A percentile compares a stretch with the other conserved stretches of the same genome.
Evolutionary conservation across 2,329 filamentous ascomycete species (phyloP).

Genomic region (Penicillium sp.): DNA sequence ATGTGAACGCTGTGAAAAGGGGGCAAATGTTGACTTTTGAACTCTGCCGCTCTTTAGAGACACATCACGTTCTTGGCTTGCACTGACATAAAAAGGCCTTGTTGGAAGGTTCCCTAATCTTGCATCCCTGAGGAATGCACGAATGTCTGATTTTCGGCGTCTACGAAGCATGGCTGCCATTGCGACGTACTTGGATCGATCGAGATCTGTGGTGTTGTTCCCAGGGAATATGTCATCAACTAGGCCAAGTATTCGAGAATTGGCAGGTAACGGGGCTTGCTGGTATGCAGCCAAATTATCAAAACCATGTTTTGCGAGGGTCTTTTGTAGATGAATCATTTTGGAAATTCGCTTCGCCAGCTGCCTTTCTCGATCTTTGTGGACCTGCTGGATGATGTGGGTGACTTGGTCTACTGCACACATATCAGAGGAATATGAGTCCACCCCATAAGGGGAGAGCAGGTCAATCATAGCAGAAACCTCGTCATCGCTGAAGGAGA

Average conservation of each 20-base stretch:
- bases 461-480: conserved; percentile 19
- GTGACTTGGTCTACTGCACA: conserved; percentile 21
- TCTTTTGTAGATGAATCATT: conserved; percentile 14
- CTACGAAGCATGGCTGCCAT: conserved; percentile 16
- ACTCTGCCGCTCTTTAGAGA: not conserved
- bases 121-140: conserved; percentile 21
- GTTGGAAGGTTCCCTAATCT: conserved; percentile 18
- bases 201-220: not conserved
- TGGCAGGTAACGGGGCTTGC: not conserved
- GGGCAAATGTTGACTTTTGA: not conserved
- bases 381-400: conserved; percentile 10
- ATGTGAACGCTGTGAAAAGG: conserved; percentile 16
- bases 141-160: conserved; percentile 19
- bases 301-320: conserved; percentile 10
- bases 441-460: conserved; percentile 15
- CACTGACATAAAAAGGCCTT: conserved; percentile 15
- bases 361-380: conserved; percentile 2
- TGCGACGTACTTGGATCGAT: conserved; percentile 11
- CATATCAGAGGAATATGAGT: conserved; percentile 15
- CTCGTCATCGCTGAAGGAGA: conserved; percentile 24
- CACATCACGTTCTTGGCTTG: conserved; percentile 3
- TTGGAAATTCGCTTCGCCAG: conserved; percentile 11
- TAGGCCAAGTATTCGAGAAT: conserved; percentile 7
- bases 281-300: conserved; percentile 13
- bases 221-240: conserved; percentile 2